phyloP scores from a whole-genome alignment of 805 yeast species.

The Schwanniomyces vanrijiae region DNA sequence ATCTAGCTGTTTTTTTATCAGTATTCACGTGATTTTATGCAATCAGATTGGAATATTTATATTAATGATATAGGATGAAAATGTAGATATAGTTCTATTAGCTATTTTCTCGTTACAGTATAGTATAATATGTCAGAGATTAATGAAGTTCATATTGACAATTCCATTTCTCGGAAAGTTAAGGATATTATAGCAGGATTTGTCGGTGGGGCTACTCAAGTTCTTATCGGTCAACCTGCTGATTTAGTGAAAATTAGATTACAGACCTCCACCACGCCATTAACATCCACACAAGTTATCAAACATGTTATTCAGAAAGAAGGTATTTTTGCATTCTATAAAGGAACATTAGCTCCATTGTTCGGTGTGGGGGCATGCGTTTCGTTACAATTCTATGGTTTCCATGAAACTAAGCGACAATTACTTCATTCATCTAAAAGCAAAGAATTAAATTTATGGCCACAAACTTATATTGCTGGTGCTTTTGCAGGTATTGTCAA shows the following conservation, averaged over 20 bases:
- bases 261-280: conserved; percentile 33
- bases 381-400: conserved; percentile 68
- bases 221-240: conserved; percentile 47
- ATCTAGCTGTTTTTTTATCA: too few species aligned
- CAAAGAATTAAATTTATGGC: conserved; percentile 45
- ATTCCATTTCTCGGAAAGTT: conserved; percentile 33
- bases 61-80: background rate
- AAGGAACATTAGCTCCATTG: conserved; percentile 45
- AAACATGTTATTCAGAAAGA: conserved; percentile 39
- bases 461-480: conserved; percentile 62
- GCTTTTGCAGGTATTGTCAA: conserved; percentile 68
- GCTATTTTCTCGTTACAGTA: conserved; percentile 5
- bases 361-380: conserved; percentile 61
- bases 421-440: conserved; percentile 31
- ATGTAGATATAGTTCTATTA: background rate
- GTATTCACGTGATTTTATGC: conserved; percentile 1
- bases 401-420: conserved; percentile 67
- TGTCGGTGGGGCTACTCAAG: conserved; percentile 48
- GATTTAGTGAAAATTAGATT: conserved; percentile 44
- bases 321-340: conserved; percentile 44
- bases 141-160: conserved; percentile 22
- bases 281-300: conserved; percentile 32
- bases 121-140: conserved; percentile 3
- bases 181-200: conserved; percentile 47
- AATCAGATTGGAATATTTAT: background rate